Conservation (phyloP, 1,284 basidiomycete genomes). For the Melampsora larici-populina region DNA sequence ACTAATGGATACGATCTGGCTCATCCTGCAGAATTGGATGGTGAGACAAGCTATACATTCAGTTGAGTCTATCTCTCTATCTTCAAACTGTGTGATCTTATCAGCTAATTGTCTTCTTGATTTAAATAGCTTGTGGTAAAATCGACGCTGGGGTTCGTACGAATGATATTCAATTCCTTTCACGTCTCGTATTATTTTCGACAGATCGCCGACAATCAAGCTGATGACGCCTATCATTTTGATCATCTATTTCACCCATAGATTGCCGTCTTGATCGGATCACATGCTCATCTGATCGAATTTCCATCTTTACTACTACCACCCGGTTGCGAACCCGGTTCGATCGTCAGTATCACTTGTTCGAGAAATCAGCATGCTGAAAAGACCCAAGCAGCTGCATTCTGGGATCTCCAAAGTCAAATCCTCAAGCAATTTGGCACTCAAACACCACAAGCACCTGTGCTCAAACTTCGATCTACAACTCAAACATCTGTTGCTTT, state of each 20-base stretch:
- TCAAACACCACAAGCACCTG: conserved; percentile 66
- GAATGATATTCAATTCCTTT: background rate
- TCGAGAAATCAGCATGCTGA: conserved; percentile 78
- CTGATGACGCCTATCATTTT: background rate
- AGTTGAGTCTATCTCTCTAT: conserved; percentile 19
- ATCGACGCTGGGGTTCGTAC: conserved; percentile 42
- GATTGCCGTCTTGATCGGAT: conserved; percentile 69
- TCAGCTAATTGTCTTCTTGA: background rate
- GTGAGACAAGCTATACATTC: conserved; percentile 43
- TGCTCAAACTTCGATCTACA: conserved; percentile 72
- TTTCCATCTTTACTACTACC: conserved; percentile 89
- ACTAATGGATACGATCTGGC: conserved; percentile 32
- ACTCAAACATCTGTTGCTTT: conserved; percentile 88
- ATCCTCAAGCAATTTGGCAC: conserved; percentile 74
- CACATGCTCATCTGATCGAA: conserved; percentile 87
- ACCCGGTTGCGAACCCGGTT: conserved; percentile 80
- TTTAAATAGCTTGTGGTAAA: conserved; percentile 37
- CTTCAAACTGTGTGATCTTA: background rate
- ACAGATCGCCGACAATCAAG: background rate
- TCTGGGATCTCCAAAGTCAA: conserved; percentile 73
- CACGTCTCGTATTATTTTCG: background rate
- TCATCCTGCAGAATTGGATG: conserved; percentile 42
- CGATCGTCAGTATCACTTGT: conserved; percentile 93
- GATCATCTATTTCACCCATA: background rate
- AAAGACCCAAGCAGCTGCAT: conserved; percentile 70